Conservation (phyloP, 768 basidiomycete species). For the Cystobasidium onofrii region DNA sequence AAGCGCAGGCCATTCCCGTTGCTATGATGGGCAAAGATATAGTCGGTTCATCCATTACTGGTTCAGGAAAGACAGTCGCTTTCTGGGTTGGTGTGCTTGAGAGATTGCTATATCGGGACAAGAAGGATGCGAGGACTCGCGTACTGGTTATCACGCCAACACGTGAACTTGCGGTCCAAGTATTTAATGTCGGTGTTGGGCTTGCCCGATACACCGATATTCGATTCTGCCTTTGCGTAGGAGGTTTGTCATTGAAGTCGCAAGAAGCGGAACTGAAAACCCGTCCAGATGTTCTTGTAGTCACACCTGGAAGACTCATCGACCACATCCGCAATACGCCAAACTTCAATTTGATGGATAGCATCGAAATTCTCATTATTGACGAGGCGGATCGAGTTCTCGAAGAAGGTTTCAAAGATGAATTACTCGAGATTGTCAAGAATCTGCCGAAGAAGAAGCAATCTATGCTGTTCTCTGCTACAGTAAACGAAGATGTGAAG, state of each 20-base stretch:
- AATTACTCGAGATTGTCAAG: slow-evolving; percentile 84
- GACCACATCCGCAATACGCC: slow-evolving; percentile 95
- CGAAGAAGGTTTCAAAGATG: slow-evolving; percentile 77
- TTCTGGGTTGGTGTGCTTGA: slow-evolving; percentile 90
- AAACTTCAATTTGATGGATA: slow-evolving; percentile 72
- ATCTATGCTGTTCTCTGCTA: slow-evolving; percentile 98
- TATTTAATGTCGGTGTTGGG: slow-evolving; percentile 80
- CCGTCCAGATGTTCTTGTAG: slow-evolving; percentile 87
- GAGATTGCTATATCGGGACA: slow-evolving; percentile 81
- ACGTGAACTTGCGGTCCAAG: slow-evolving; percentile 90
- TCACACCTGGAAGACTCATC: slow-evolving; percentile 93
- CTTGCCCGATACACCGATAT: slow-evolving; percentile 81
- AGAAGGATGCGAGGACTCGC: slow-evolving; percentile 74
- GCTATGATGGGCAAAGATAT: slow-evolving; percentile 91
- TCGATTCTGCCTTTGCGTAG: slow-evolving; percentile 81
- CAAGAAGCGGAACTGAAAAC: slow-evolving; percentile 78
- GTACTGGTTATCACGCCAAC: slow-evolving; percentile 92
- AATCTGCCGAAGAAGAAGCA: slow-evolving; percentile 57
- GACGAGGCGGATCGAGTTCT: slow-evolving; percentile 99
- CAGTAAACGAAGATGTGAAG: slow-evolving; percentile 95
- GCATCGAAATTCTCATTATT: slow-evolving; percentile 83
- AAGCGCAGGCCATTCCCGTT: slow-evolving; percentile 84
- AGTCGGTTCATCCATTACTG: slow-evolving; percentile 90
- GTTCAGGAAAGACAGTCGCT: slow-evolving; percentile 96
- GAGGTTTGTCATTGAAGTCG: slow-evolving; percentile 84